These are phyloP conservation scores for Diaporthe destruens DNA, from an alignment of 2,329 filamentous ascomycete species.

Conservation along the genomic window DNA sequence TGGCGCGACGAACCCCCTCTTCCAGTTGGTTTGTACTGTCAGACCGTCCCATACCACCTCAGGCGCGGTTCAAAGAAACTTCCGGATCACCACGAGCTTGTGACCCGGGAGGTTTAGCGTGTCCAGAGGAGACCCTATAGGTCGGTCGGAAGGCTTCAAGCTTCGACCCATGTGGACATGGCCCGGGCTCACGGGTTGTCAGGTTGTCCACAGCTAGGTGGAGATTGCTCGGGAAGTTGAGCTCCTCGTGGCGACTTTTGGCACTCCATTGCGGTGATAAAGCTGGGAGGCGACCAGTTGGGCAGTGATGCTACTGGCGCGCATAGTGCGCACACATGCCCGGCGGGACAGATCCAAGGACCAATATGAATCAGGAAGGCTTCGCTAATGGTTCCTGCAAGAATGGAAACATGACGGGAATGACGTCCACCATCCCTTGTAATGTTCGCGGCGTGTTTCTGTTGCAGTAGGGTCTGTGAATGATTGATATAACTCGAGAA, in stretches of 20 bases:
- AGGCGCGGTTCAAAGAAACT: constrained; percentile 5
- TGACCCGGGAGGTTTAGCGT: constrained; percentile 30
- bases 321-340: not conserved
- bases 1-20: not conserved
- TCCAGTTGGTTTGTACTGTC: not conserved
- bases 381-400: constrained; percentile 1
- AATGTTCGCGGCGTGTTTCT: constrained; percentile 11
- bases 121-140: not conserved
- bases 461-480: constrained; percentile 6
- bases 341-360: not conserved
- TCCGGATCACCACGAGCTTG: constrained; percentile 11
- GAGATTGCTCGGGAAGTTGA: constrained; percentile 25
- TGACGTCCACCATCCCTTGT: constrained; percentile 1
- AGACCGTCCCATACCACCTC: constrained; percentile 12
- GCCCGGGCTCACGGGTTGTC: constrained; percentile 5
- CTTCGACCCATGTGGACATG: constrained; percentile 18
- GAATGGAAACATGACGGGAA: not conserved
- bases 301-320: not conserved
- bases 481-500: constrained; percentile 3
- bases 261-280: not conserved
- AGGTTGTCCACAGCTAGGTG: not conserved
- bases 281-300: not conserved
- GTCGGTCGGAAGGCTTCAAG: constrained; percentile 6
- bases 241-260: not conserved
- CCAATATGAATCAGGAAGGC: not conserved